phyloP scores from a whole-genome alignment of 2,329 filamentous ascomycete genomes.

The Pyrenophora tritici-repentis region DNA sequence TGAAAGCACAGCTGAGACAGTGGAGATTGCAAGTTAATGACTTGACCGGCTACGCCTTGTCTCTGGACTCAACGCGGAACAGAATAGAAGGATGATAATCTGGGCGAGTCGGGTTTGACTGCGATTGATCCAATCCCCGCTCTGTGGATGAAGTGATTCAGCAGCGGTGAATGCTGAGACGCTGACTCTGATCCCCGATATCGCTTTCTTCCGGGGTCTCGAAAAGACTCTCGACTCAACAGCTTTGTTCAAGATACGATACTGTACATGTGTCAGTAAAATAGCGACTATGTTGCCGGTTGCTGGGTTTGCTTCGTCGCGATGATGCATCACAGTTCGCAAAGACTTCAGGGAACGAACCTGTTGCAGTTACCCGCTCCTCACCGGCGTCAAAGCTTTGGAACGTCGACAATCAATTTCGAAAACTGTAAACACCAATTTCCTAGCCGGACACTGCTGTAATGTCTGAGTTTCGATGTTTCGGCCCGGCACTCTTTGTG shows the following conservation, averaged over 20 bases:
- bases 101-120: not conserved
- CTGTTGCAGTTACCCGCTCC: slow-evolving; percentile 42
- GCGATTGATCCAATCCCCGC: not conserved
- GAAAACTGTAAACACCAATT: slow-evolving; percentile 23
- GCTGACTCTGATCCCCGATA: slow-evolving; percentile 1
- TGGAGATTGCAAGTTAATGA: slow-evolving; percentile 6
- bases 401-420: slow-evolving; percentile 37
- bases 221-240: slow-evolving; percentile 20
- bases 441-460: slow-evolving; percentile 34
- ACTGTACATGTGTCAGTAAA: slow-evolving; percentile 38
- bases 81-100: slow-evolving; percentile 4
- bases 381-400: slow-evolving; percentile 33
- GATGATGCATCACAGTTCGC: slow-evolving; percentile 38
- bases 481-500: slow-evolving; percentile 41
- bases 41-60: slow-evolving; percentile 8
- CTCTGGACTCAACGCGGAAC: slow-evolving; percentile 19
- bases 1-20: slow-evolving; percentile 15
- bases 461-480: slow-evolving; percentile 43
- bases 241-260: slow-evolving; percentile 16
- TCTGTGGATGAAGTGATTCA: slow-evolving; percentile 8
- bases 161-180: slow-evolving; percentile 9
- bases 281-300: slow-evolving; percentile 20
- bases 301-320: slow-evolving; percentile 42
- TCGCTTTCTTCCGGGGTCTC: slow-evolving; percentile 15
- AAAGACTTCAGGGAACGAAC: slow-evolving; percentile 40